These are phyloP conservation scores for Cynara cardunculus DNA, from an alignment of 129 eudicot genomes.

Conservation along the genomic window DNA sequence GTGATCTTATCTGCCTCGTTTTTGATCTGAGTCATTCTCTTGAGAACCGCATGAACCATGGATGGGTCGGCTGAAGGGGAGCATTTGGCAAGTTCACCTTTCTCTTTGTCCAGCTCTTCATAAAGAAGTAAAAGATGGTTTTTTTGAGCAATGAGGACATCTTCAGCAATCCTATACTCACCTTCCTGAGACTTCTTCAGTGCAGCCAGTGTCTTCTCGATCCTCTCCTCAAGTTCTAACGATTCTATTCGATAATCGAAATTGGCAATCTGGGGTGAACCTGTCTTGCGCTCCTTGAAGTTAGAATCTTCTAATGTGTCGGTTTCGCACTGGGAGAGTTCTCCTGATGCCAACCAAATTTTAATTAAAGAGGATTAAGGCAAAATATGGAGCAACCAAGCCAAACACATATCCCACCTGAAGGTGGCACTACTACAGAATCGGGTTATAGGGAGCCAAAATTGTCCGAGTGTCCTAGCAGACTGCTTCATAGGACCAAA, in stretches of 20 bases:
- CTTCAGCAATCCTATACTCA: conserved; percentile 54
- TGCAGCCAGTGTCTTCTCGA: conserved; percentile 45
- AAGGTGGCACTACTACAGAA: too few relatives aligned
- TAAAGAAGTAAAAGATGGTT: conserved; percentile 46
- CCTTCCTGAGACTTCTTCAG: conserved; percentile 55
- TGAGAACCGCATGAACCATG: conserved; percentile 36
- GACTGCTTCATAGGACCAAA: not conserved
- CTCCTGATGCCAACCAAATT: conserved; percentile 27
- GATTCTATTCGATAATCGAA: conserved; percentile 51
- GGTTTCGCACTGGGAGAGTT: conserved; percentile 20
- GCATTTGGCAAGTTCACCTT: conserved; percentile 37
- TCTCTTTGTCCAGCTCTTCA: conserved; percentile 52
- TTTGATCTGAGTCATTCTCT: conserved; percentile 50
- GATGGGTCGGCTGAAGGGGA: conserved; percentile 35
- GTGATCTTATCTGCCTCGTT: conserved; percentile 46
- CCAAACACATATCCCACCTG: too few relatives aligned
- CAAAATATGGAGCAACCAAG: not conserved
- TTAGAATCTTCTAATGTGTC: conserved; percentile 17
- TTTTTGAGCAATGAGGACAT: conserved; percentile 56
- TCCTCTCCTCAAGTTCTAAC: conserved; percentile 48
- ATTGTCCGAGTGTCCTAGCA: too few relatives aligned
- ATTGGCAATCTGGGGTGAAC: conserved; percentile 23
- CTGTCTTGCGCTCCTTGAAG: conserved; percentile 4
- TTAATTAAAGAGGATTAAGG: not conserved
- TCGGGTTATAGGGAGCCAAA: too few relatives aligned